A percentile compares a stretch with the other conserved stretches of the same genome.
phyloP scores from a whole-genome alignment of 306 rosid species.

The Nissolia schottii region DNA sequence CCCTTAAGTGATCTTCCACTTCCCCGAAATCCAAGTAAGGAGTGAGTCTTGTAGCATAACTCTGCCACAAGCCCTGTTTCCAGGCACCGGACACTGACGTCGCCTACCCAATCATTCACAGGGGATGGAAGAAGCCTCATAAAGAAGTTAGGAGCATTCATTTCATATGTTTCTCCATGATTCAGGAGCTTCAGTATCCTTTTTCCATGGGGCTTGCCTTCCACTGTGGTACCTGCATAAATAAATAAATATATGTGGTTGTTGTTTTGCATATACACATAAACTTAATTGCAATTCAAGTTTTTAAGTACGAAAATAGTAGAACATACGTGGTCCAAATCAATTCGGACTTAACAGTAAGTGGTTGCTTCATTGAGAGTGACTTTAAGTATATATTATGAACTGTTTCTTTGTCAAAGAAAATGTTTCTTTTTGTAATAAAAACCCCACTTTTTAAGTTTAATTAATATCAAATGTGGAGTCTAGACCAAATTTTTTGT shows the following conservation, averaged over 20 bases:
- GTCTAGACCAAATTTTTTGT: too few species aligned
- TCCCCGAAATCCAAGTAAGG: slow-evolving; percentile 45
- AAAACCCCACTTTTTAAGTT: too few species aligned
- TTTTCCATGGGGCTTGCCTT: slow-evolving; percentile 46
- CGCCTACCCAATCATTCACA: slow-evolving; percentile 54
- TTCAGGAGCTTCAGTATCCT: slow-evolving; percentile 50
- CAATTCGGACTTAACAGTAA: not conserved
- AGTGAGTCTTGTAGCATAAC: slow-evolving; percentile 30
- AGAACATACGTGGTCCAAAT: not conserved
- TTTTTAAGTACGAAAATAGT: not conserved
- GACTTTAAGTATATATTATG: too few species aligned
- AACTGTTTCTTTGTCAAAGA: too few species aligned
- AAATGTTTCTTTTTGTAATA: too few species aligned
- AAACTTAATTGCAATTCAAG: not conserved
- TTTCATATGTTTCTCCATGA: slow-evolving; percentile 62
- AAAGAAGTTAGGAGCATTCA: slow-evolving; percentile 45
- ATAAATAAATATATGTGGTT: too few species aligned
- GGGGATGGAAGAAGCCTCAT: slow-evolving; percentile 53
- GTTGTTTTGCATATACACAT: not conserved
- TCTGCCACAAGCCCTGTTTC: slow-evolving; percentile 57
- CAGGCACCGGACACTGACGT: slow-evolving; percentile 40
- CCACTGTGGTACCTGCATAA: slow-evolving; percentile 58
- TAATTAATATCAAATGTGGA: too few species aligned
- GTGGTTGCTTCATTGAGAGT: too few species aligned
- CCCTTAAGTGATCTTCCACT: slow-evolving; percentile 49